These are phyloP conservation scores for Oryza glaberrima DNA, from an alignment of 176 grass and related monocot genomes.

Conservation along the genomic window DNA sequence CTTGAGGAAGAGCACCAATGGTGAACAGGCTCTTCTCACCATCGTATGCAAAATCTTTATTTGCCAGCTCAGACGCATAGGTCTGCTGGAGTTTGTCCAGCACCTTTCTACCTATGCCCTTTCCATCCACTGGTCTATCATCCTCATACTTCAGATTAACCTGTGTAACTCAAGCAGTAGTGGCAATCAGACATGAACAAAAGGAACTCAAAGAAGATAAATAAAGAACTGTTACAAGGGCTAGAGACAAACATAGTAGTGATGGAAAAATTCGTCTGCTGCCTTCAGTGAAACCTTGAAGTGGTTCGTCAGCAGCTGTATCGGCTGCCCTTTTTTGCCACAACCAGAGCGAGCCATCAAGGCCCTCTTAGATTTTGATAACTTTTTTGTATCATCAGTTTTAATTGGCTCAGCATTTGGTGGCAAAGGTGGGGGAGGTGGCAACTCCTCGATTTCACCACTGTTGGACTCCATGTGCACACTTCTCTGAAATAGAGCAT, in stretches of 20 bases:
- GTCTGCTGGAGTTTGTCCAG: conserved; percentile 84
- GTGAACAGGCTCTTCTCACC: too few relatives aligned
- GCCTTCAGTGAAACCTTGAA: conserved; percentile 63
- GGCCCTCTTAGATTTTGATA: conserved; percentile 50
- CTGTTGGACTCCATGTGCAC: conserved; percentile 47
- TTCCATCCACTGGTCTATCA: conserved; percentile 78
- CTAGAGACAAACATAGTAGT: conserved; percentile 61
- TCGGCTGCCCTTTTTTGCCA: conserved; percentile 52
- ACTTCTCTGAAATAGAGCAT: conserved; percentile 5
- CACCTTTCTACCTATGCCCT: conserved; percentile 68
- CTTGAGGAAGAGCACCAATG: too few relatives aligned
- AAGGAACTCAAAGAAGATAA: background rate
- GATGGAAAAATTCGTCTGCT: conserved; percentile 60
- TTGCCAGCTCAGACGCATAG: conserved; percentile 11
- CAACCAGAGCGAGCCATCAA: conserved; percentile 52
- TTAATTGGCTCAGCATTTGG: conserved; percentile 39
- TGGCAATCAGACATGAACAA: background rate
- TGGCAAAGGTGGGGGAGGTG: conserved; percentile 36
- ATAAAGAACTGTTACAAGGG: background rate
- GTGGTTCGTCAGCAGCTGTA: conserved; percentile 63
- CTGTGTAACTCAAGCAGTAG: conserved; percentile 37
- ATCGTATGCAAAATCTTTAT: too few relatives aligned
- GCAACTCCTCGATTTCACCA: conserved; percentile 46
- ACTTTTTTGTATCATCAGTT: conserved; percentile 20
- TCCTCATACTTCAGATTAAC: conserved; percentile 89